phyloP scores from a whole-genome alignment of 2,329 filamentous ascomycete genomes.

The Hymenoscyphus scutula region DNA sequence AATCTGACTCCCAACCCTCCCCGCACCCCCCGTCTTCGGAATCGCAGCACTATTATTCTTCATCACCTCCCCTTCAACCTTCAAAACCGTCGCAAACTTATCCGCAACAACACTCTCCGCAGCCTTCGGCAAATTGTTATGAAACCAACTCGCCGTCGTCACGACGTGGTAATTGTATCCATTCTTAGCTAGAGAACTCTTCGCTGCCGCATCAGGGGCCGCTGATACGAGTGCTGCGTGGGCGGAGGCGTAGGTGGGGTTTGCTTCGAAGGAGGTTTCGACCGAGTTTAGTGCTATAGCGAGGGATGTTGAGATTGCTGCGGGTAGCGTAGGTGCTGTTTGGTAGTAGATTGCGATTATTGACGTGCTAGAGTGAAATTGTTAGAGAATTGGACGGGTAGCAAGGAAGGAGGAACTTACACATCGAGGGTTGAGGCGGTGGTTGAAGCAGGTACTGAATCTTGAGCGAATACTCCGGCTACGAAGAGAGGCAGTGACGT shows the following conservation, averaged over 20 bases:
- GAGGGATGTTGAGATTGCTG: conserved; percentile 25
- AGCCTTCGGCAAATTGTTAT: not conserved
- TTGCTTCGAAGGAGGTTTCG: conserved; percentile 20
- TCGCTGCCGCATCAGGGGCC: conserved; percentile 16
- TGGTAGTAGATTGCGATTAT: not conserved
- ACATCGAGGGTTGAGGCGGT: conserved; percentile 17
- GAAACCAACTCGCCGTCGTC: not conserved
- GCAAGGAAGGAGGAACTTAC: conserved; percentile 16
- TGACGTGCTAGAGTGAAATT: not conserved
- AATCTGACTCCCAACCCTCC: not conserved
- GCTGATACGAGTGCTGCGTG: conserved; percentile 23
- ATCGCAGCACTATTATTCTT: not conserved
- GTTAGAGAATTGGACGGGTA: not conserved
- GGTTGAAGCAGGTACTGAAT: not conserved
- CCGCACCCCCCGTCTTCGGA: not conserved
- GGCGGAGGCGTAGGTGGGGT: conserved; percentile 23
- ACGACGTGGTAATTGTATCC: conserved; percentile 3
- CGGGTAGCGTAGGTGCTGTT: not conserved
- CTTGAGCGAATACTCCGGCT: not conserved
- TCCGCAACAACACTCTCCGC: not conserved
- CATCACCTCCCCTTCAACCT: not conserved
- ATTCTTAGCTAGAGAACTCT: conserved; percentile 14
- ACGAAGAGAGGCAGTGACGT: not conserved
- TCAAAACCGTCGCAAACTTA: conserved; percentile 15
- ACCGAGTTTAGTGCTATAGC: conserved; percentile 22